Conservation (phyloP, 306 rosid species). For the Vigna radiata region DNA sequence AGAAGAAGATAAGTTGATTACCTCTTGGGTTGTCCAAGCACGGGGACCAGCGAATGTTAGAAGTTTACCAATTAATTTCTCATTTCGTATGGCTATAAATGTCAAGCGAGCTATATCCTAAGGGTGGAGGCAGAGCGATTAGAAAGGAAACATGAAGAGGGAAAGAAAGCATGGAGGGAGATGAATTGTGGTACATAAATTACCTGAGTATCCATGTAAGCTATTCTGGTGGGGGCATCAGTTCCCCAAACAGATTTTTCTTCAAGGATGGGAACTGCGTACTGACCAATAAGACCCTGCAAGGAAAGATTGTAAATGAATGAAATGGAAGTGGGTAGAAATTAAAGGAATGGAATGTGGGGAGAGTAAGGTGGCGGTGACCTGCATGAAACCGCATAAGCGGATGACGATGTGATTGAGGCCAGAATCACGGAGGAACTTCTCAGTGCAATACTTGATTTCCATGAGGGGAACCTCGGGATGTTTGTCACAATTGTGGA, state of each 20-base stretch:
- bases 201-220: constrained; percentile 99
- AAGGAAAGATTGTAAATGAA: neutral
- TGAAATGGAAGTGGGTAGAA: neutral
- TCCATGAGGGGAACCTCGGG: constrained; percentile 99
- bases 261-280: constrained; percentile 92
- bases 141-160: neutral
- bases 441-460: constrained; percentile 92
- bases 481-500: constrained; percentile 94
- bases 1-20: constrained; percentile 27
- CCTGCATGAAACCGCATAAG: constrained; percentile 96
- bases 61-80: constrained; percentile 76
- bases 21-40: constrained; percentile 99
- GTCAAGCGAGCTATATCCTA: constrained; percentile 97
- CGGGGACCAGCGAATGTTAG: constrained; percentile 96
- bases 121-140: neutral
- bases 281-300: constrained; percentile 95
- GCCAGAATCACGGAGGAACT: constrained; percentile 80
- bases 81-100: constrained; percentile 78
- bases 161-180: too few relatives aligned
- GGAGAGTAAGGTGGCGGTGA: constrained; percentile 27
- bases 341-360: neutral
- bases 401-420: constrained; percentile 74
- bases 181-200: too few relatives aligned
- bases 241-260: constrained; percentile 99
- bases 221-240: constrained; percentile 95